A percentile compares a stretch with the other conserved stretches of the same genome.
Conservation (phyloP, 352 stramenopile genomes). For the Phytophthora tubulina region DNA sequence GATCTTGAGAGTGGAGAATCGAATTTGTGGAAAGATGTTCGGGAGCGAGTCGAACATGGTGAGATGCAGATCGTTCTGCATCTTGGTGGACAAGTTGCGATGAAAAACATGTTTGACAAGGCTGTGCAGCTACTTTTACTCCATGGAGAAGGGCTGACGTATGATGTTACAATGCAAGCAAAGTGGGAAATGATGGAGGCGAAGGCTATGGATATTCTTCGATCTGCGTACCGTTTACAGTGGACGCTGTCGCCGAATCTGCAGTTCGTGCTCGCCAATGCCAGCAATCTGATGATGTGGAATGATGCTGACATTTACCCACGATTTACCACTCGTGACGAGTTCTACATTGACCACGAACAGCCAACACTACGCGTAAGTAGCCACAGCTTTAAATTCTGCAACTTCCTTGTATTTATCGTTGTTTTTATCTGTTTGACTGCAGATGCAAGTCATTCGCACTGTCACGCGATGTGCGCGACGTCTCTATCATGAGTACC, state of each 20-base stretch:
- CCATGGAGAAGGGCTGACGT: constrained; percentile 44
- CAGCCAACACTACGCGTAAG: constrained; percentile 63
- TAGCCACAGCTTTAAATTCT: background rate
- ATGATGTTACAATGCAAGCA: constrained; percentile 4
- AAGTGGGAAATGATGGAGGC: constrained; percentile 62
- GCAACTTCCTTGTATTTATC: background rate
- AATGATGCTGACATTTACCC: constrained; percentile 80
- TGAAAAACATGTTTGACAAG: constrained; percentile 79
- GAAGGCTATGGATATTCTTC: constrained; percentile 58
- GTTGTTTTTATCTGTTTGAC: background rate
- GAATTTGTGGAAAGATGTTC: constrained; percentile 61
- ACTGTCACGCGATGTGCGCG: constrained; percentile 69
- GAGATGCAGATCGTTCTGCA: constrained; percentile 63
- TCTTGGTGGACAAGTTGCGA: constrained; percentile 73
- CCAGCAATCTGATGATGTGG: constrained; percentile 88
- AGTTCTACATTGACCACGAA: constrained; percentile 71
- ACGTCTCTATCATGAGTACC: constrained; percentile 80
- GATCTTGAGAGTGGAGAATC: constrained; percentile 53
- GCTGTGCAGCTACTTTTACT: constrained; percentile 67
- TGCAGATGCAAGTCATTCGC: constrained; percentile 80
- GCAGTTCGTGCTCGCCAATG: constrained; percentile 65
- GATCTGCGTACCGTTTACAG: constrained; percentile 74
- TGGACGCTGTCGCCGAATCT: constrained; percentile 64
- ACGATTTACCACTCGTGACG: constrained; percentile 57
- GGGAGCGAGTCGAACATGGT: constrained; percentile 42